Evolutionary conservation across 2,329 filamentous ascomycete genomes (phyloP).

Genomic region (Pyrenochaeta sp.): DNA sequence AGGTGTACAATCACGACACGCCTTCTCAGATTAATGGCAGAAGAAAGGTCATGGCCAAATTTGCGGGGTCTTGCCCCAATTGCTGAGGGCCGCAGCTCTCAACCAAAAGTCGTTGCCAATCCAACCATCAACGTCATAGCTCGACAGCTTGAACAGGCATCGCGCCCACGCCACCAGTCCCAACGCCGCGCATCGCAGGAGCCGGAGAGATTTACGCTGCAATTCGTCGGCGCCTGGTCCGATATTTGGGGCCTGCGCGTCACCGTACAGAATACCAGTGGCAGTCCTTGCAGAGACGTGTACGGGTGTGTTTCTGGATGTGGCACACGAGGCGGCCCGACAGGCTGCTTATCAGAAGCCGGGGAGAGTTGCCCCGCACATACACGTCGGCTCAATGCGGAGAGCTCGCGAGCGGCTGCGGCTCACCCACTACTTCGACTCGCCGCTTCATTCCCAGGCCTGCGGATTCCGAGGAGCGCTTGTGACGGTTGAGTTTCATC

Average conservation of each 20-base stretch:
- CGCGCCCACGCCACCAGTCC: constrained; percentile 32
- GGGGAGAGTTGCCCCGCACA: constrained; percentile 23
- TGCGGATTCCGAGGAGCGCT: constrained; percentile 8
- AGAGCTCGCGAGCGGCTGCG: constrained; percentile 22
- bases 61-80: constrained; percentile 43
- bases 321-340: constrained; percentile 9
- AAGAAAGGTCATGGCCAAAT: constrained; percentile 22
- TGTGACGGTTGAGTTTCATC: constrained; percentile 18
- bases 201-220: constrained; percentile 29
- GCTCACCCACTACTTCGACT: constrained; percentile 20
- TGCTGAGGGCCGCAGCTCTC: constrained; percentile 38
- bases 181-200: constrained; percentile 27
- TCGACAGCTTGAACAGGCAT: constrained; percentile 27
- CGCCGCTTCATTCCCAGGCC: not conserved
- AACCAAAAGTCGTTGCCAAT: constrained; percentile 42
- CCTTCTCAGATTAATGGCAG: not conserved
- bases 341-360: constrained; percentile 17
- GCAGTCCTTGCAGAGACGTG: not conserved
- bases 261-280: not conserved
- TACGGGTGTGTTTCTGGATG: constrained; percentile 5
- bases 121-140: constrained; percentile 44
- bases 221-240: constrained; percentile 17
- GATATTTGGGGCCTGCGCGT: not conserved
- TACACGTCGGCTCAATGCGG: constrained; percentile 33
- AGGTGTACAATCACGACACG: not conserved